Evolutionary conservation across 345 rosid genomes (phyloP).

Genomic region (Sisymbrium irio): DNA sequence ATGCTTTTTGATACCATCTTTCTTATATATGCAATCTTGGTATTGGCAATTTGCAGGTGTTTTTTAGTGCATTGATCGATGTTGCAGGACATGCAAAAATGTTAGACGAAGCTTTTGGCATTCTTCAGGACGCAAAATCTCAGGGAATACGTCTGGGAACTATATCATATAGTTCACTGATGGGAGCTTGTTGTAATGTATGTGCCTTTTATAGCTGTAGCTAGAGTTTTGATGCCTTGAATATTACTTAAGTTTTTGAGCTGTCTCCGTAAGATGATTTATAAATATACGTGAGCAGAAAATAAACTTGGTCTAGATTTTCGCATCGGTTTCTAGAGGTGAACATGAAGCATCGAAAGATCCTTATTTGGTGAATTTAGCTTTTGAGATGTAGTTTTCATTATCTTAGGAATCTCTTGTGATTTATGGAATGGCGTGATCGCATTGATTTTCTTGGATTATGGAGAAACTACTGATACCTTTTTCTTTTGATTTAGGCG

Average conservation of each 20-base stretch:
- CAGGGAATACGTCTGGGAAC: constrained; percentile 64
- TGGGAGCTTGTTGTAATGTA: constrained; percentile 99
- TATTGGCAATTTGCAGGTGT: constrained; percentile 51
- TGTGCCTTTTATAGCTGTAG: constrained; percentile 34
- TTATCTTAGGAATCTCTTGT: neutral
- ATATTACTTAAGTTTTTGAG: neutral
- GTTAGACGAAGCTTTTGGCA: constrained; percentile 73
- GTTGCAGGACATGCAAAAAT: constrained; percentile 86
- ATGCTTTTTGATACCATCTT: constrained; percentile 7
- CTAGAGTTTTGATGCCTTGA: constrained; percentile 6
- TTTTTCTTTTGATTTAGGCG: constrained; percentile 45
- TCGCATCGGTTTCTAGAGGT: neutral
- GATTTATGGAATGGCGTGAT: neutral
- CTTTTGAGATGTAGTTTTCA: neutral
- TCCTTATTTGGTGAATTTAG: neutral
- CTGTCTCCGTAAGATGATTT: neutral
- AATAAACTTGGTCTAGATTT: neutral
- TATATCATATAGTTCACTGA: constrained; percentile 84
- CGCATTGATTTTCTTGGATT: constrained; percentile 1
- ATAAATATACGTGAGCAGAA: neutral
- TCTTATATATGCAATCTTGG: constrained; percentile 4
- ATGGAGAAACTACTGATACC: constrained; percentile 15
- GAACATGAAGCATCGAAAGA: neutral
- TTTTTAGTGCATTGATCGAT: constrained; percentile 83
- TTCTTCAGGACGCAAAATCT: constrained; percentile 59